A percentile compares a stretch with the other conserved stretches of the same genome.
Evolutionary conservation across 768 basidiomycete genomes (phyloP).

Genomic region (Russula abietina): DNA sequence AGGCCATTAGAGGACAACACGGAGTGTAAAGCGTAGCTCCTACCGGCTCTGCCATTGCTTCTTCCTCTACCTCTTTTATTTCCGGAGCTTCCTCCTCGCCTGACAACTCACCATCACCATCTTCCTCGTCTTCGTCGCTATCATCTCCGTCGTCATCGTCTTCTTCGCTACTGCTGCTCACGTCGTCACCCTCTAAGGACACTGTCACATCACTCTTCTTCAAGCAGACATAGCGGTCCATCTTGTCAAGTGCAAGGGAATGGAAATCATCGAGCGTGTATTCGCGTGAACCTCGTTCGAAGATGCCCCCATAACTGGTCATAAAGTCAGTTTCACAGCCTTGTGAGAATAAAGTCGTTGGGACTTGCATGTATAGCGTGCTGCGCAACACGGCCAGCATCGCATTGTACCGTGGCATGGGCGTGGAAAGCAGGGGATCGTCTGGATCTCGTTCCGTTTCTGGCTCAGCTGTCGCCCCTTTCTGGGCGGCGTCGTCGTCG

Average conservation of each 20-base stretch:
- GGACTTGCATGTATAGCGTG: constrained; percentile 74
- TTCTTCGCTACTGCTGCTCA: constrained; percentile 56
- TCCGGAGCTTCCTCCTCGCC: constrained; percentile 31
- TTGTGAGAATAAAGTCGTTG: not conserved
- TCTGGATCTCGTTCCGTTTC: constrained; percentile 51
- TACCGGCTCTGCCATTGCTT: constrained; percentile 25
- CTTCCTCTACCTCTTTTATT: constrained; percentile 27
- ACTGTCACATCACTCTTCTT: constrained; percentile 60
- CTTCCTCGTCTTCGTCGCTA: constrained; percentile 33
- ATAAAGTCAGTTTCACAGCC: not conserved
- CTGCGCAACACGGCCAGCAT: constrained; percentile 84
- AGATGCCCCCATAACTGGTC: constrained; percentile 82
- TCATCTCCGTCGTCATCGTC: constrained; percentile 54
- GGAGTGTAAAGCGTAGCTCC: constrained; percentile 5
- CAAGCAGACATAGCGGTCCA: constrained; percentile 71
- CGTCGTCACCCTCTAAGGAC: constrained; percentile 53
- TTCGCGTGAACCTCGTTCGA: constrained; percentile 74
- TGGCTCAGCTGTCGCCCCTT: constrained; percentile 31
- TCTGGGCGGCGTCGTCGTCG: constrained; percentile 27
- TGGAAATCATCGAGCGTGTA: constrained; percentile 90
- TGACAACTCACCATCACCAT: constrained; percentile 30
- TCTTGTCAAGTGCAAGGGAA: constrained; percentile 72
- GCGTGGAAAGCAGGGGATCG: constrained; percentile 59
- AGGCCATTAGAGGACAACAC: not conserved
- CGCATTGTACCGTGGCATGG: constrained; percentile 75